phyloP scores from a whole-genome alignment of 306 rosid genomes.

The Canavalia gladiata region DNA sequence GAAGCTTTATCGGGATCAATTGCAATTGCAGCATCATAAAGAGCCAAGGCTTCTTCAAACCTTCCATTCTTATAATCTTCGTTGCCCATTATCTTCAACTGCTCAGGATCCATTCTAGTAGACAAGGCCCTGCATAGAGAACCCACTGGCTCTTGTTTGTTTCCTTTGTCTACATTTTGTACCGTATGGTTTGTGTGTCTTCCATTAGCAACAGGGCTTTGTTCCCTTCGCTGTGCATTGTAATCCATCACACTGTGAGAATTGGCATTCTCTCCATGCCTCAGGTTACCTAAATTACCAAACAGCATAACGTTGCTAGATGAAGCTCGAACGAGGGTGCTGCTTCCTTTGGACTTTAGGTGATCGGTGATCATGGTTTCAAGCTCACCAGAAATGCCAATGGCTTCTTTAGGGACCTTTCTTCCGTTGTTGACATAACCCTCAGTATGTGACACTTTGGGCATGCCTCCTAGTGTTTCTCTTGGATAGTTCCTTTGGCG shows the following conservation, averaged over 20 bases:
- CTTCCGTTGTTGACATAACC: conserved; percentile 67
- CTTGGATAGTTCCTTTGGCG: conserved; percentile 30
- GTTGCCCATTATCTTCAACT: conserved; percentile 85
- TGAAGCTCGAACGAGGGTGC: conserved; percentile 74
- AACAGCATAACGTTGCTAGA: conserved; percentile 83
- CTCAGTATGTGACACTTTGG: conserved; percentile 36
- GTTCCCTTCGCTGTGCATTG: conserved; percentile 55
- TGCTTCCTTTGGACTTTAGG: conserved; percentile 62
- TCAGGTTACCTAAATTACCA: conserved; percentile 77
- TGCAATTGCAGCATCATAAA: conserved; percentile 81
- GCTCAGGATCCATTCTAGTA: conserved; percentile 84
- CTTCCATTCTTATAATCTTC: conserved; percentile 87
- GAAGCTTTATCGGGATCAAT: conserved; percentile 82
- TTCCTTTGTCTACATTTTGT: conserved; percentile 31
- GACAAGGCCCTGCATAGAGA: conserved; percentile 76
- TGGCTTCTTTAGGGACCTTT: conserved; percentile 74
- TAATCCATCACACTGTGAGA: conserved; percentile 49
- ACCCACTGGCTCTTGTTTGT: conserved; percentile 31
- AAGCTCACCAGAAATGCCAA: conserved; percentile 85
- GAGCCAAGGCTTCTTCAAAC: conserved; percentile 77
- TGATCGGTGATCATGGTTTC: conserved; percentile 73
- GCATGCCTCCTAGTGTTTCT: conserved; percentile 7
- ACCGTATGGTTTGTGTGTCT: conserved; percentile 43
- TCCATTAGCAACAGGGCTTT: conserved; percentile 31
- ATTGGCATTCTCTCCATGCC: conserved; percentile 56